Evolutionary conservation across 495 filamentous ascomycete species (phyloP).

Genomic region (Endocarpon pusillum): DNA sequence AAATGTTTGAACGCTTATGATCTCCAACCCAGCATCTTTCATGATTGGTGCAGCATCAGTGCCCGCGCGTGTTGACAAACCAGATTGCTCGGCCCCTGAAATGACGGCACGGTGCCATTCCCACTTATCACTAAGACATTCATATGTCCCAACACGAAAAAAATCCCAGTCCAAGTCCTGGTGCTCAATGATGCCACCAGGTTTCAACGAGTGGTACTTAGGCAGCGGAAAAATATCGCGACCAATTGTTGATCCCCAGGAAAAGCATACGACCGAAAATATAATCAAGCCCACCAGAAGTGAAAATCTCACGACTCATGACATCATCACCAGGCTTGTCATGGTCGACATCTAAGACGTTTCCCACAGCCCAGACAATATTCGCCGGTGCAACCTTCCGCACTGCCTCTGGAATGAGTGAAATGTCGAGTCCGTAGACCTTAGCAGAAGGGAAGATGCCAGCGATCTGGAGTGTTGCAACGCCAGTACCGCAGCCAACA

Average conservation of each 20-base stretch:
- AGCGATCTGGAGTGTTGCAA: constrained; percentile 6
- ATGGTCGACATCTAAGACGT: constrained; percentile 3
- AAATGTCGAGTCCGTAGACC: constrained; percentile 7
- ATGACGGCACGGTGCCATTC: constrained; percentile 4
- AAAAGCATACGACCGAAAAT: constrained; percentile 7
- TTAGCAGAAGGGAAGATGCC: constrained; percentile 4
- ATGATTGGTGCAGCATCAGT: constrained; percentile 4
- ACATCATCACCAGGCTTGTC: neutral
- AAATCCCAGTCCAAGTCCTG: constrained; percentile 5
- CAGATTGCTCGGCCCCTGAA: neutral
- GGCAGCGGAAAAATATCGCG: neutral
- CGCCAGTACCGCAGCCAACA: constrained; percentile 7
- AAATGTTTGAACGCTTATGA: constrained; percentile 2
- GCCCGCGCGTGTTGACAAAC: constrained; percentile 3
- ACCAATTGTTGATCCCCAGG: constrained; percentile 6
- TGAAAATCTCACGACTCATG: constrained; percentile 1
- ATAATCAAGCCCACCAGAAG: constrained; percentile 2
- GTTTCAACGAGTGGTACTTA: neutral
- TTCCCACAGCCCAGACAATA: constrained; percentile 3
- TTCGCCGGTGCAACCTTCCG: constrained; percentile 3
- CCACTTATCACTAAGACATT: constrained; percentile 5
- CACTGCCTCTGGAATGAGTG: constrained; percentile 2
- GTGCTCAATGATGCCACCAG: constrained; percentile 7
- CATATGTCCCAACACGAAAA: constrained; percentile 1
- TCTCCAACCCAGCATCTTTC: constrained; percentile 4